phyloP scores from a whole-genome alignment of 257 asterid genomes.

The Knoxia roxburghii region DNA sequence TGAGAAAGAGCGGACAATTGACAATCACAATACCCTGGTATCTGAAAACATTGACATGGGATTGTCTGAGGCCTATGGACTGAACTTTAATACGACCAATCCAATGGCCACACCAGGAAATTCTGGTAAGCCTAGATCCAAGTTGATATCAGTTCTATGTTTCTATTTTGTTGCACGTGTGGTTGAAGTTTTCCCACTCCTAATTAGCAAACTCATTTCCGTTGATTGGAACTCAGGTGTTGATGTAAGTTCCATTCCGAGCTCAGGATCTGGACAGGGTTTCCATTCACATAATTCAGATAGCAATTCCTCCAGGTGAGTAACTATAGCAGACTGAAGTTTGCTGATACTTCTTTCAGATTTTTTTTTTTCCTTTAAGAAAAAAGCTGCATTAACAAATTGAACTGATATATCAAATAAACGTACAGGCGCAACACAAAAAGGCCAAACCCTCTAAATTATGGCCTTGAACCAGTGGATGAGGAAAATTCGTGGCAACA shows the following conservation, averaged over 20 bases:
- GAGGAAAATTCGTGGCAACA: slow-evolving; percentile 65
- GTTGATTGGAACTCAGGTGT: slow-evolving; percentile 38
- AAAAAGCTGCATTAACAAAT: neutral
- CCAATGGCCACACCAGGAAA: slow-evolving; percentile 58
- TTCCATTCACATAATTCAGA: slow-evolving; percentile 53
- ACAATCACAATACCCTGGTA: slow-evolving; percentile 23
- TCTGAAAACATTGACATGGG: too few species aligned
- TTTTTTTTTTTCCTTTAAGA: too few species aligned
- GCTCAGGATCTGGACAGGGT: slow-evolving; percentile 77
- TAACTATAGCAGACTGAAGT: neutral
- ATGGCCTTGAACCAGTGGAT: slow-evolving; percentile 72
- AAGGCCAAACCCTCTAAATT: slow-evolving; percentile 57
- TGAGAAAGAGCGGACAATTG: slow-evolving; percentile 55
- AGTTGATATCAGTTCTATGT: slow-evolving; percentile 3
- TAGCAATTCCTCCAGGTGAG: slow-evolving; percentile 63
- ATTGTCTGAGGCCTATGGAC: slow-evolving; percentile 41
- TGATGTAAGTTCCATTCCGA: slow-evolving; percentile 60
- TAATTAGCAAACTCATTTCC: slow-evolving; percentile 10
- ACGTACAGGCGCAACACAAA: slow-evolving; percentile 62
- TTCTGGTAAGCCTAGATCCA: slow-evolving; percentile 44
- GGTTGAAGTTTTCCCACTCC: neutral
- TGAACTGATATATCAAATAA: slow-evolving; percentile 7
- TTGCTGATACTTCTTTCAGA: too few species aligned
- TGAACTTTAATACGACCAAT: slow-evolving; percentile 31
- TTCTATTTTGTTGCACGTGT: neutral